Conservation (phyloP, 1,139 yeast genomes). For the Arxiozyma heterogenica region DNA sequence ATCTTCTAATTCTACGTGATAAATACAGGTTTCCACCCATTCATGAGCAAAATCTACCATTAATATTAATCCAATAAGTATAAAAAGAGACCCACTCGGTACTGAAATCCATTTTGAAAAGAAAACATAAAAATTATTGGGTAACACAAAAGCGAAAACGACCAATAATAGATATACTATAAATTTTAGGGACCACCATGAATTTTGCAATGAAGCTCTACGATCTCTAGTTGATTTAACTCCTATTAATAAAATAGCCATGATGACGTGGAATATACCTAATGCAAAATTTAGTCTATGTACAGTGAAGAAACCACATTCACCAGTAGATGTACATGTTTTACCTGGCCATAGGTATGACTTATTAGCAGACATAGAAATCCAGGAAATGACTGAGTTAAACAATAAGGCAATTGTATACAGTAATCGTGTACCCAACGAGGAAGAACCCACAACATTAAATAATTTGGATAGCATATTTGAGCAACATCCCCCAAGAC, state of each 20-base stretch:
- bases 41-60: constrained; percentile 96
- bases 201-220: constrained; percentile 78
- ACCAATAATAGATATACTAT: constrained; percentile 51
- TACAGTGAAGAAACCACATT: constrained; percentile 92
- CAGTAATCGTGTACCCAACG: constrained; percentile 69
- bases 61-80: constrained; percentile 80
- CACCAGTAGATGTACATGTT: constrained; percentile 66
- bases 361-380: constrained; percentile 69
- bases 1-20: constrained; percentile 80
- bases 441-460: constrained; percentile 49
- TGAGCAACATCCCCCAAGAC: constrained; percentile 78
- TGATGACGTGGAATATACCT: constrained; percentile 64
- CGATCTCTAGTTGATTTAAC: constrained; percentile 75
- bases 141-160: constrained; percentile 62
- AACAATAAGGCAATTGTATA: constrained; percentile 72
- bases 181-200: constrained; percentile 78
- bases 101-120: constrained; percentile 92
- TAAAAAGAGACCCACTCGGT: constrained; percentile 71
- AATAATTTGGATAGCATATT: constrained; percentile 52
- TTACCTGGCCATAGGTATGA: constrained; percentile 67
- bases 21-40: constrained; percentile 96
- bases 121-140: constrained; percentile 75
- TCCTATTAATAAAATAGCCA: constrained; percentile 61
- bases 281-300: constrained; percentile 84
- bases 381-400: constrained; percentile 83